Evolutionary conservation across 2,329 filamentous ascomycete species (phyloP).

Genomic region (Fonsecaea nubica): DNA sequence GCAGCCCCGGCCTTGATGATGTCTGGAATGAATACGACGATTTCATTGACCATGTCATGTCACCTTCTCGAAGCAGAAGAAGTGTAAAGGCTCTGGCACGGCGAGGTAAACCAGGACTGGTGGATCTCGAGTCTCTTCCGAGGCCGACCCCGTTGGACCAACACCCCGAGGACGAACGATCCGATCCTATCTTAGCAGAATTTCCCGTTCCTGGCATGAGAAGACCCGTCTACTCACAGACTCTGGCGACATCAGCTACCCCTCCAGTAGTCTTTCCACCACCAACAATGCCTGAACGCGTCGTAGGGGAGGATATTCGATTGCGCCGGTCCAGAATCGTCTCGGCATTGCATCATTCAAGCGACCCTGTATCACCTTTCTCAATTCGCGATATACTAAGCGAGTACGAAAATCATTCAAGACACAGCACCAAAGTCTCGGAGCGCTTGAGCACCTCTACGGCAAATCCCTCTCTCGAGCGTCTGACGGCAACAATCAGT

Average conservation of each 20-base stretch:
- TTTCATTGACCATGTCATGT: constrained; percentile 73
- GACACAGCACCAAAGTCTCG: constrained; percentile 38
- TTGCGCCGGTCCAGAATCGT: constrained; percentile 60
- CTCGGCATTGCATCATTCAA: constrained; percentile 57
- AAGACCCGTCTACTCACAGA: constrained; percentile 43
- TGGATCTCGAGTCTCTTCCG: neutral
- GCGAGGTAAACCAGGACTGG: constrained; percentile 62
- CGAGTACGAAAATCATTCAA: constrained; percentile 53
- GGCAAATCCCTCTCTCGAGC: constrained; percentile 32
- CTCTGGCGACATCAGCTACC: constrained; percentile 30
- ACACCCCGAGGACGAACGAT: constrained; percentile 30
- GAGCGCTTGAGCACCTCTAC: constrained; percentile 39
- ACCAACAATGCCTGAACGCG: constrained; percentile 23
- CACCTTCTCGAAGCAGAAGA: constrained; percentile 46
- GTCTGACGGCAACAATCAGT: constrained; percentile 45
- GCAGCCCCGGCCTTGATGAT: constrained; percentile 65
- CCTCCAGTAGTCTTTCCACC: constrained; percentile 27
- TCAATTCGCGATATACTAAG: constrained; percentile 62
- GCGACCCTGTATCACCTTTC: constrained; percentile 58
- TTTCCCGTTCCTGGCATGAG: constrained; percentile 39
- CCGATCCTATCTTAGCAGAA: constrained; percentile 40
- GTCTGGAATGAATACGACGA: constrained; percentile 96
- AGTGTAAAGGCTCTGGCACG: constrained; percentile 57
- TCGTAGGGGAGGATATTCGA: constrained; percentile 40
- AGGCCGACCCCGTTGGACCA: constrained; percentile 28